These are phyloP conservation scores for Aspergillus fumigatiaffinis DNA, from an alignment of 2,329 filamentous ascomycete species.

Conservation along the genomic window DNA sequence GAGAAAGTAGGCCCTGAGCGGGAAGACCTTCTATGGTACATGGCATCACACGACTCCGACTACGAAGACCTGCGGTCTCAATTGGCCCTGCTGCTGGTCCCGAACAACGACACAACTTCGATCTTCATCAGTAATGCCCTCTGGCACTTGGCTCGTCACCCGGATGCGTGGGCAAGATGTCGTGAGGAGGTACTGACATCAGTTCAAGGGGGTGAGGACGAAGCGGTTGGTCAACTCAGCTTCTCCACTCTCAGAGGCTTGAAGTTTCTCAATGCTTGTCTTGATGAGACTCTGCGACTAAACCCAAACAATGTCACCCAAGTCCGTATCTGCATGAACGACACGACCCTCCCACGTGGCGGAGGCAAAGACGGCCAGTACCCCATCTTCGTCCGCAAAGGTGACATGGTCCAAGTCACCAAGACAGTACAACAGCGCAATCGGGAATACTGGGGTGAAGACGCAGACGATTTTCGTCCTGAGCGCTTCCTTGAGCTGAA, in stretches of 20 bases:
- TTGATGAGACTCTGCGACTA: constrained; percentile 13
- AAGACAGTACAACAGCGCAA: constrained; percentile 36
- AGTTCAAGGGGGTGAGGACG: too few relatives aligned
- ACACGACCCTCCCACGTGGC: constrained; percentile 20
- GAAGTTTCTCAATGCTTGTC: constrained; percentile 4
- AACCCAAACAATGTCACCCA: constrained; percentile 4
- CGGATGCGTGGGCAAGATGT: constrained; percentile 2
- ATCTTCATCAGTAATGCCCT: constrained; percentile 12
- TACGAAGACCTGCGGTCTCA: constrained; percentile 6
- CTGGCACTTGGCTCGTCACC: constrained; percentile 8
- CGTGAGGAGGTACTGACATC: too few relatives aligned
- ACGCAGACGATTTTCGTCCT: constrained; percentile 22
- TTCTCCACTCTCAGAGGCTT: not conserved
- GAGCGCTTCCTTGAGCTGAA: constrained; percentile 13
- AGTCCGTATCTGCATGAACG: constrained; percentile 12
- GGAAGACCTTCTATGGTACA: constrained; percentile 8
- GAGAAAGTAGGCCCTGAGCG: not conserved
- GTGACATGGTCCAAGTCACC: too few relatives aligned
- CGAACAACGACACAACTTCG: constrained; percentile 14
- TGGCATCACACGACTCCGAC: constrained; percentile 1
- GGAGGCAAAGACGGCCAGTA: constrained; percentile 13
- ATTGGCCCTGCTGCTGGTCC: constrained; percentile 5
- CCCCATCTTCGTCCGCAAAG: too few relatives aligned
- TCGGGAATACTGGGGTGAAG: constrained; percentile 34
- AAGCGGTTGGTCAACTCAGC: not conserved